A percentile compares a stretch with the other conserved stretches of the same genome.
phyloP scores from a whole-genome alignment of 192 early-diverging fungal genomes.

The Pilaira anomala region DNA sequence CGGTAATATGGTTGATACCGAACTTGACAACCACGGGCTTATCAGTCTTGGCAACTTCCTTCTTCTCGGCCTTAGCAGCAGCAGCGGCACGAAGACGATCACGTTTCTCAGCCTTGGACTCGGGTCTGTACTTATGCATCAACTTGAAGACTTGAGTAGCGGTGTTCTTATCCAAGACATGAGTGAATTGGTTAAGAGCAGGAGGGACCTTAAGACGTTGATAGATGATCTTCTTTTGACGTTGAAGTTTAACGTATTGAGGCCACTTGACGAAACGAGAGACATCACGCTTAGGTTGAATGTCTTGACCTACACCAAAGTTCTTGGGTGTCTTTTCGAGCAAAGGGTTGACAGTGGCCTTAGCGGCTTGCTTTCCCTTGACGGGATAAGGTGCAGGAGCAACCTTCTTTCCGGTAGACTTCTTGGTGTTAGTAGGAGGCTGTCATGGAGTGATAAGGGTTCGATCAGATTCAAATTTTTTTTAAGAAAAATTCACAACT shows the following conservation, averaged over 20 bases:
- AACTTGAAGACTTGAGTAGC: slow-evolving; percentile 98
- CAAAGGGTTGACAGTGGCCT: slow-evolving; percentile 76
- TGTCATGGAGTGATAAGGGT: slow-evolving; percentile 23
- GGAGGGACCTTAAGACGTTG: slow-evolving; percentile 99
- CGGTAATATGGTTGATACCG: slow-evolving; percentile 99
- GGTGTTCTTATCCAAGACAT: slow-evolving; percentile 97
- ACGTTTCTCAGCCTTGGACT: slow-evolving; percentile 96
- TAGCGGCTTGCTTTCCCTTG: slow-evolving; percentile 67
- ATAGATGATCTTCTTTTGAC: slow-evolving; percentile 95
- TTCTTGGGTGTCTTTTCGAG: slow-evolving; percentile 92
- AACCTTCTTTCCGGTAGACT: slow-evolving; percentile 81
- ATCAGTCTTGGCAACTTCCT: slow-evolving; percentile 76
- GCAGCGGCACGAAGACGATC: slow-evolving; percentile 85
- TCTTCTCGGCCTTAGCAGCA: slow-evolving; percentile 83
- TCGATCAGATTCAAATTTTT: slow-evolving; percentile 20
- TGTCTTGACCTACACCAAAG: slow-evolving; percentile 95
- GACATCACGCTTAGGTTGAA: slow-evolving; percentile 94
- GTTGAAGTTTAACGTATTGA: slow-evolving; percentile 97
- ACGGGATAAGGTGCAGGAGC: slow-evolving; percentile 81
- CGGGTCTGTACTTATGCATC: slow-evolving; percentile 98
- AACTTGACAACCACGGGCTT: slow-evolving; percentile 98
- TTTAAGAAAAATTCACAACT: slow-evolving; percentile 14
- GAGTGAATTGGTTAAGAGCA: slow-evolving; percentile 99
- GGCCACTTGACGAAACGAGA: slow-evolving; percentile 99
- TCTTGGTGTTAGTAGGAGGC: slow-evolving; percentile 37